Evolutionary conservation across 2,329 filamentous ascomycete genomes (phyloP), one percentile per base, ranked within the genome.

Genomic region (Sclerotinia trifoliorum): DNA sequence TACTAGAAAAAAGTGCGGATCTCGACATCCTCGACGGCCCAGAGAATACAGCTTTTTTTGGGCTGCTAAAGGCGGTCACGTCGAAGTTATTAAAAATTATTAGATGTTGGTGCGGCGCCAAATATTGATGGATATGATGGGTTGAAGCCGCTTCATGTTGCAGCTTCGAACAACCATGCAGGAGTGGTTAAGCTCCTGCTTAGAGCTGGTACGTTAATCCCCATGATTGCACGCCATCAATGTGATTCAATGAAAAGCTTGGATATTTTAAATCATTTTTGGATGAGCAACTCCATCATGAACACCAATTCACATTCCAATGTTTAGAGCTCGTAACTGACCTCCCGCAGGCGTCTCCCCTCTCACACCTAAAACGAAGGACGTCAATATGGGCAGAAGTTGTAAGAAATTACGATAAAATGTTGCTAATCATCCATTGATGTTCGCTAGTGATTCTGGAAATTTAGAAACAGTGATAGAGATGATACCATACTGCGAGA

Each of bases 71-170:
- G 60, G 65, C 54, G 71, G 72, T 13, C 69, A 72, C 65, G 24
- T 35, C 17, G 57, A 67, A 51, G 62, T 71, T 32, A 68, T 67
- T 0, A 55, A 51, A 32, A 70, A 32, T 44, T 74, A 15, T 64
- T 74, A 6, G n/a, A 70, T 32, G 46, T 55, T 60, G 69, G 70
- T n/a, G 70, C 70, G 29, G 17, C 61, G 15, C 75, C 79, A 0
- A 65, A 79, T 8, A 73, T 75, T 0, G 19, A 63, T 0, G 71
- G 77, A 1, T 63, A 55, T 8, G 2, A 66, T 24, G 79, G 80
- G 0, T 55, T 73, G 0, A 78, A 71, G n/a, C 78, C 80, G 7
- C 68, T 82, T 1, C 78, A 81, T 64, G 8, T 69, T 32, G 80
- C 80, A 7, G 78, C 79, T 3, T 68, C 7, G 5, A 73, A 70